Base-by-base conservation (phyloP, 768 basidiomycete species). In the Dacryopinax primogenitus region DNA sequence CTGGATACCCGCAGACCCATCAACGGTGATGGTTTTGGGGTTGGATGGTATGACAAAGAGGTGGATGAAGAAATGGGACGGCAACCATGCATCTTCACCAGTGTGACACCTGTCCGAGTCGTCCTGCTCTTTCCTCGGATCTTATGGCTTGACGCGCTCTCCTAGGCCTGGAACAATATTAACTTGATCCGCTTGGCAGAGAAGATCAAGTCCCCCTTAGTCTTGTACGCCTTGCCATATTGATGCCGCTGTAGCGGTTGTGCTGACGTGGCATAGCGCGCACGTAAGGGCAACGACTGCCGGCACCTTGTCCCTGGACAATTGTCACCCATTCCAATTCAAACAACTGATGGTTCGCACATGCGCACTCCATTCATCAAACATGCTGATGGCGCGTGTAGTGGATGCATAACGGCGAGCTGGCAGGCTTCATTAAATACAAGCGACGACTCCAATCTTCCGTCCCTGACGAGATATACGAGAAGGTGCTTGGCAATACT, bases 341-440 rank as follows among this genome's bases (percentile, higher is more conserved):
- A 90, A 88, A 11, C 92, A 88, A 72, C 77, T 99, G 61, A 96
- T 97, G 91, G 93, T 92, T 71, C 69, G 77, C 71, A 67, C 66
- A 68, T 69, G 76, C 68, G 67, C 23, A 18, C 21, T 28, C 12
- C 21, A 32, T 36, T 28, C 34, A 41, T 39, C 51, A n/a, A 16
- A 39, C 41, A 62, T 45, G 64, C 41, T 32, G 15, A 62, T 12
- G 58, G 26, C 26, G 18, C 45, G 23, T 23, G 2, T 68, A 94
- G 92, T 97, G 90, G 77, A 97, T 97, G 93, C 93, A 94, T 74
- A 98, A 96, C 69, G 95, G 95, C 64, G 86, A 85, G n/a, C 89
- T 99, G 64, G 85, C 88, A 44, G 85, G 90, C 3, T 98, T 97
- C 75, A 75, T 75, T 45, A 77, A 79, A 66, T 82, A 98, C 69